These are phyloP conservation scores for Calendula officinalis DNA, from an alignment of 129 eudicot genomes.

Conservation along the genomic window DNA sequence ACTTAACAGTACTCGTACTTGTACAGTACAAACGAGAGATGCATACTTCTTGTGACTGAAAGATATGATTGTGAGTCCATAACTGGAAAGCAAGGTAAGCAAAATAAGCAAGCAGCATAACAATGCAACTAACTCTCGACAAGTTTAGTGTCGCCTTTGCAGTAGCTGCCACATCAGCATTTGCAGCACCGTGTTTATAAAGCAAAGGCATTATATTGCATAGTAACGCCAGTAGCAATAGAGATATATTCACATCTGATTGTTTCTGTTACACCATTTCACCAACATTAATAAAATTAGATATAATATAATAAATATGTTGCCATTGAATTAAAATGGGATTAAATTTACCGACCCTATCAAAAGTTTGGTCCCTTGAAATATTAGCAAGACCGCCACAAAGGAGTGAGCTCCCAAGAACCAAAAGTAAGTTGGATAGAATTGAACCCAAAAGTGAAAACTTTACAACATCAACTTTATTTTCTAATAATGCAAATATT, in stretches of 20 bases:
- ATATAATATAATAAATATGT: background rate
- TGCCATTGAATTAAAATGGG: background rate
- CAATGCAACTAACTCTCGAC: conserved; percentile 64
- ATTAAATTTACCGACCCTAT: conserved; percentile 40
- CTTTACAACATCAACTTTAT: conserved; percentile 84
- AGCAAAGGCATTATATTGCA: conserved; percentile 71
- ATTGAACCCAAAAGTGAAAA: conserved; percentile 87
- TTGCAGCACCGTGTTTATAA: conserved; percentile 36
- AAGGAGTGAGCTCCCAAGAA: conserved; percentile 80
- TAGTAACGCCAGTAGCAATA: conserved; percentile 65
- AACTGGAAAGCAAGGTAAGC: conserved; percentile 79
- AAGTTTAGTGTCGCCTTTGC: conserved; percentile 44
- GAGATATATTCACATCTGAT: conserved; percentile 69
- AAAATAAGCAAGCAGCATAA: conserved; percentile 69
- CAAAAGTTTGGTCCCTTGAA: conserved; percentile 56
- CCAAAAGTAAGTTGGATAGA: conserved; percentile 90
- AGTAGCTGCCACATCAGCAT: conserved; percentile 10
- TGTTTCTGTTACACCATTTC: conserved; percentile 54
- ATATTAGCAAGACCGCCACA: conserved; percentile 85
- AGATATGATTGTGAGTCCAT: conserved; percentile 75
- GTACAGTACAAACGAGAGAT: background rate
- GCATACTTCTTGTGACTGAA: conserved; percentile 56
- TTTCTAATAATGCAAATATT: conserved; percentile 60
- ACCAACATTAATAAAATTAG: background rate
- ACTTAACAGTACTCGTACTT: conserved; percentile 6